Evolutionary conservation across 805 yeast genomes (phyloP).

Genomic region (Suhomyces tanzawaensis): DNA sequence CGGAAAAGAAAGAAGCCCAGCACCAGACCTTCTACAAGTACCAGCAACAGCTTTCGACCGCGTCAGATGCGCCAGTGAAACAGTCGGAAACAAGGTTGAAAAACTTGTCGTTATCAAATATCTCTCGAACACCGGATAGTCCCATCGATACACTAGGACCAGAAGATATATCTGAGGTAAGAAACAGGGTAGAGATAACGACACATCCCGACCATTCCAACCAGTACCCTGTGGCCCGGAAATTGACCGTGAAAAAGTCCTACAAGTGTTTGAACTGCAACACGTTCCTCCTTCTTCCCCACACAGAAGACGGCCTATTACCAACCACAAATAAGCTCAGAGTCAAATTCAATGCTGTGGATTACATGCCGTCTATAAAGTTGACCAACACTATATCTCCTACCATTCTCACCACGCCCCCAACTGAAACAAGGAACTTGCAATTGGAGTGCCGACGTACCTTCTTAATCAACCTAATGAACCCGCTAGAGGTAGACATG

Average conservation of each 20-base stretch:
- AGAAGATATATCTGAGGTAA: not conserved
- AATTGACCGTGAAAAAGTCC: constrained; percentile 23
- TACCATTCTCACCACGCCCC: constrained; percentile 7
- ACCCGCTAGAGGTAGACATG: constrained; percentile 26
- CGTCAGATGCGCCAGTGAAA: not conserved
- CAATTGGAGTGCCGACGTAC: constrained; percentile 13
- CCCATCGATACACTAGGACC: not conserved
- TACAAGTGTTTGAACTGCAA: constrained; percentile 30
- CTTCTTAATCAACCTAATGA: constrained; percentile 29
- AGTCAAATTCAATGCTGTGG: constrained; percentile 32
- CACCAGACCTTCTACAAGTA: not conserved
- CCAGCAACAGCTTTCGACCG: not conserved
- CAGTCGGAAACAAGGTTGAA: constrained; percentile 1
- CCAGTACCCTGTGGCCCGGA: constrained; percentile 23
- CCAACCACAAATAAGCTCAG: constrained; percentile 23
- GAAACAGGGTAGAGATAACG: not conserved
- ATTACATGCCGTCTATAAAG: constrained; percentile 30
- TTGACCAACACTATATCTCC: constrained; percentile 15
- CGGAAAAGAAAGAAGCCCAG: constrained; percentile 8
- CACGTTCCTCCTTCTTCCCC: constrained; percentile 24
- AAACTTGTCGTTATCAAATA: constrained; percentile 11
- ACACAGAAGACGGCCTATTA: constrained; percentile 22
- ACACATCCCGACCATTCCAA: not conserved
- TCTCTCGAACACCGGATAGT: not conserved
- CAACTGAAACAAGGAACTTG: constrained; percentile 6